A percentile compares a stretch with the other conserved stretches of the same genome.
Conservation (phyloP, 495 filamentous ascomycete genomes). For the Xylaria bambusicola region DNA sequence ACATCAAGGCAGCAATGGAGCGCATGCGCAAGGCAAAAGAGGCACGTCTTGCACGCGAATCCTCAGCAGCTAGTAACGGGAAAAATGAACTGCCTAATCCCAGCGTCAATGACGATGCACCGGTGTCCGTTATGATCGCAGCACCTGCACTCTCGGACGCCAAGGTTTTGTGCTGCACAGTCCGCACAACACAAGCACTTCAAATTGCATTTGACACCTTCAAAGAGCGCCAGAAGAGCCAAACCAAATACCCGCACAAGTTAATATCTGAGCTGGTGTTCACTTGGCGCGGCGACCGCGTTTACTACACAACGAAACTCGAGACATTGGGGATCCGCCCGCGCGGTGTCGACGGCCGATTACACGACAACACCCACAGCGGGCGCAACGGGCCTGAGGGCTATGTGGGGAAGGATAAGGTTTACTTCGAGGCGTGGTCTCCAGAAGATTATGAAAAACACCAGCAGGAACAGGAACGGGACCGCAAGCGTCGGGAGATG, state of each 20-base stretch:
- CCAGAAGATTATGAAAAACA: conserved; percentile 57
- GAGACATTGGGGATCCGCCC: conserved; percentile 61
- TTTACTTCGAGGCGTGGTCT: conserved; percentile 76
- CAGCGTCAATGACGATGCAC: conserved; percentile 14
- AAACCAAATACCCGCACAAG: conserved; percentile 54
- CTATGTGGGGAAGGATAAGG: conserved; percentile 40
- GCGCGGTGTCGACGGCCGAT: conserved; percentile 36
- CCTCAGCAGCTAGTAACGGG: conserved; percentile 3
- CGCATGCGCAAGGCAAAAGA: conserved; percentile 27
- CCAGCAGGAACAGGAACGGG: conserved; percentile 40
- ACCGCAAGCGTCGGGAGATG: conserved; percentile 29
- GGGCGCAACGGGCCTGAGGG: conserved; percentile 25
- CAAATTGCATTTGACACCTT: conserved; percentile 67
- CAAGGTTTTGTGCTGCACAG: conserved; percentile 64
- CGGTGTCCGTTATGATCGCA: conserved; percentile 70
- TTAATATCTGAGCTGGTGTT: conserved; percentile 51
- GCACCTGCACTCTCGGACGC: conserved; percentile 64
- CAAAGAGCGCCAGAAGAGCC: conserved; percentile 49
- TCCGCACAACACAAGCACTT: conserved; percentile 64
- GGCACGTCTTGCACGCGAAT: conserved; percentile 25
- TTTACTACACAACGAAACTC: conserved; percentile 75
- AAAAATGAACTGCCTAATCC: conserved; percentile 17
- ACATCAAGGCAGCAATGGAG: conserved; percentile 31
- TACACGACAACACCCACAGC: conserved; percentile 30
- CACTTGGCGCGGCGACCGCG: conserved; percentile 72